Evolutionary conservation across 75 land plant genomes (phyloP).

Genomic region (Pseudotsuga menziesii): DNA sequence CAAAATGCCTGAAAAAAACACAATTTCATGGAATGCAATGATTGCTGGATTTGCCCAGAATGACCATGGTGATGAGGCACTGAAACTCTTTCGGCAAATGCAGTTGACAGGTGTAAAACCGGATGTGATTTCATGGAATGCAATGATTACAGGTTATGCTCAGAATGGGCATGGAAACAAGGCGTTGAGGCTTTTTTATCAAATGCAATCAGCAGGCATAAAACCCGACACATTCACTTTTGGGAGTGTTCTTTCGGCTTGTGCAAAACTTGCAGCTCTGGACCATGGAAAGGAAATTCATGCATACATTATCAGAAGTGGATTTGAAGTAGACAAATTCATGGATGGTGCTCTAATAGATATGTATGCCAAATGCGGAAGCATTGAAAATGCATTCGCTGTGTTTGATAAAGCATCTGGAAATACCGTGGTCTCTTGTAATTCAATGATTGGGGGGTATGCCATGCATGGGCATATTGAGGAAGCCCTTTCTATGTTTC

Average conservation of each 20-base stretch:
- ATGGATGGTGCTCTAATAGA: constrained; percentile 13
- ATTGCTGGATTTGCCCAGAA: constrained; percentile 21
- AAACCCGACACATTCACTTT: constrained; percentile 21
- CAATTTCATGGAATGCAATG: constrained; percentile 21
- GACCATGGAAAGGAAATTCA: constrained; percentile 13
- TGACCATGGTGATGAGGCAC: constrained; percentile 2
- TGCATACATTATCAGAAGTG: constrained; percentile 1
- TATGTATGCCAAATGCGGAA: constrained; percentile 14
- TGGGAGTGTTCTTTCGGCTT: constrained; percentile 20
- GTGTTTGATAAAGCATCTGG: constrained; percentile 12
- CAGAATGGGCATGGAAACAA: constrained; percentile 18
- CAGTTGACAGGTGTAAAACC: constrained; percentile 22
- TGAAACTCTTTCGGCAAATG: neutral
- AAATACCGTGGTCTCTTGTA: too few relatives aligned
- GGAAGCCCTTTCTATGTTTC: too few relatives aligned
- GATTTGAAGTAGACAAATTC: constrained; percentile 7
- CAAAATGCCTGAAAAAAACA: neutral
- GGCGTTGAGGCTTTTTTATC: constrained; percentile 20
- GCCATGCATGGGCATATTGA: too few relatives aligned
- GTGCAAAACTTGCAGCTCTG: constrained; percentile 2
- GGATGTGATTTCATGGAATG: constrained; percentile 37
- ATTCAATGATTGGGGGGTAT: too few relatives aligned
- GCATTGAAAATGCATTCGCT: constrained; percentile 8
- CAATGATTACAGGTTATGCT: constrained; percentile 30
- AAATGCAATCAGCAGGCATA: constrained; percentile 18